Evolutionary conservation across 2,329 filamentous ascomycete species (phyloP), one percentile per base, ranked within the genome.

Genomic region (Aspergillus aculeatinus): DNA sequence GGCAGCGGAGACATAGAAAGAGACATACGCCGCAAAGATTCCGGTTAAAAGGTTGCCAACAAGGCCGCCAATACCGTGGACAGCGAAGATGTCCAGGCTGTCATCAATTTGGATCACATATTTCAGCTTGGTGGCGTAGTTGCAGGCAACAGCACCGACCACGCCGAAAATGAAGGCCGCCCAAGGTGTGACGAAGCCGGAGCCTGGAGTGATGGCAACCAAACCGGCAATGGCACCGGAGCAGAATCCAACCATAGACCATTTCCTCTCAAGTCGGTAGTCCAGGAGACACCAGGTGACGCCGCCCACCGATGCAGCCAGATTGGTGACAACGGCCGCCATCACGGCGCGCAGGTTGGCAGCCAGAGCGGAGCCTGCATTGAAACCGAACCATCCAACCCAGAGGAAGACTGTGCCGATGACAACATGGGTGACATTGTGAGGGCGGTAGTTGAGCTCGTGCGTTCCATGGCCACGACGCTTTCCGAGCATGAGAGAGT

Each of bases 351-450:
- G 88, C 71, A 96, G 77, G 75, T 95, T 96, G 55, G 91, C 91
- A 52, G 87, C 83, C 58, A 95, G 81, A 14, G 91, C 92, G 16
- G 89, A 92, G 65, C 92, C 92, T 53, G 90, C 91, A 70, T 96
- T 96, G 86, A 96, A 96, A 51, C 92, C 92, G 71, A 96, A 96
- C 92, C 92, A 96, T 57, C 92, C 92, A 16, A 96, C 90, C 92
- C 92, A 96, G 16, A 96, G 87, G 79, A 96, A 96, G 51, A 96
- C 91, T 3, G 92, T 96, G 31, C 92, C 92, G 58, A 96, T 89
- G 55, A 96, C 91, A 67, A 96, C 92, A 74, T 96, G 91, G 4
- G 92, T 95, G 51, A 96, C 91, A 70, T 96, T 96, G 80, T 96
- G 92, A 10, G 92, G 92, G 54, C 92, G 89, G 77, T 94, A 96